Conservation (phyloP, 441 rosid species). For the Pelargonium australe region DNA sequence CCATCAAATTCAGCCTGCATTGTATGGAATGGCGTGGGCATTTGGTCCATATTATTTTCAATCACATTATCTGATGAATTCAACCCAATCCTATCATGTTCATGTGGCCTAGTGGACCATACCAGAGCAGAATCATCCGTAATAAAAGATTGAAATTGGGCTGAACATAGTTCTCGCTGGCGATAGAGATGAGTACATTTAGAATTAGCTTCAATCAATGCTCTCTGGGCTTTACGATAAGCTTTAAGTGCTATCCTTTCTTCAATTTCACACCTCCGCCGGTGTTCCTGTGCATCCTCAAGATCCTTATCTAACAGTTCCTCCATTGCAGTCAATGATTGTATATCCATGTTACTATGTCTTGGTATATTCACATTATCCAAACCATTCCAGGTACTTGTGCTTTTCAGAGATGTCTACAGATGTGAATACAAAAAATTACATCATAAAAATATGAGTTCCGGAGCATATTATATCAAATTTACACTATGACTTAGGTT, state of each 20-base stretch:
- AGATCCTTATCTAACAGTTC: conserved; percentile 82
- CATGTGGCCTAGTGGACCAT: conserved; percentile 45
- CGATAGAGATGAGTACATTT: conserved; percentile 68
- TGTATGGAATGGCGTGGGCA: conserved; percentile 37
- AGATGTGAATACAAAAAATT: conserved; percentile 15
- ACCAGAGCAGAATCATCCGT: conserved; percentile 49
- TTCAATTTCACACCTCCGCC: conserved; percentile 76
- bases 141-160: conserved; percentile 59
- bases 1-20: conserved; percentile 36
- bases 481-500: conserved; percentile 19
- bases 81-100: conserved; percentile 35
- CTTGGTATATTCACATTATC: conserved; percentile 35
- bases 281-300: conserved; percentile 72
- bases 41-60: conserved; percentile 35
- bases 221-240: conserved; percentile 80
- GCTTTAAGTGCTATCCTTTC: conserved; percentile 87
- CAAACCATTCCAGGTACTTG: conserved; percentile 37
- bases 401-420: conserved; percentile 42
- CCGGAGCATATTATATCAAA: conserved; percentile 16
- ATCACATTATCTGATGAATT: conserved; percentile 29
- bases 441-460: conserved; percentile 2
- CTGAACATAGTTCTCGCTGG: conserved; percentile 68
- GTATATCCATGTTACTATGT: conserved; percentile 36
- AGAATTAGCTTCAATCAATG: conserved; percentile 80
- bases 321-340: conserved; percentile 59